phyloP scores from a whole-genome alignment of 306 rosid species.

The Mimosa pudica region DNA sequence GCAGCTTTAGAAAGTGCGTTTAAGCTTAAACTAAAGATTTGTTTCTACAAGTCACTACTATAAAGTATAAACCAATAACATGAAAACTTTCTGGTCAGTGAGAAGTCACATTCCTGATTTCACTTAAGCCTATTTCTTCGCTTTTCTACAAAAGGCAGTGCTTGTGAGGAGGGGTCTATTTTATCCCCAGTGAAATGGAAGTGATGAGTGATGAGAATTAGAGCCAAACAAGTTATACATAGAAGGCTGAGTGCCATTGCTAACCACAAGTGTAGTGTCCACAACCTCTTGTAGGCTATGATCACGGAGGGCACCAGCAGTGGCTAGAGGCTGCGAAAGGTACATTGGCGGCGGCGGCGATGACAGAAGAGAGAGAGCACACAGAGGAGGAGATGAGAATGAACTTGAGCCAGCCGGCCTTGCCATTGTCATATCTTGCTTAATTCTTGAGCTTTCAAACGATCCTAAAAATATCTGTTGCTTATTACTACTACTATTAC shows the following conservation, averaged over 20 bases:
- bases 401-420: neutral
- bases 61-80: no score
- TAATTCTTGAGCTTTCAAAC: constrained; percentile 31
- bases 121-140: no score
- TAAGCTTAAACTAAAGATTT: neutral
- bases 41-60: no score
- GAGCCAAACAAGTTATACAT: constrained; percentile 53
- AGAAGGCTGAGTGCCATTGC: constrained; percentile 46
- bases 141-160: neutral
- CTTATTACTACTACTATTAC: neutral
- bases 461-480: constrained; percentile 60
- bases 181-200: constrained; percentile 82
- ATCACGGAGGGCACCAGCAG: constrained; percentile 44
- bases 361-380: constrained; percentile 99
- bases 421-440: neutral
- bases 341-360: constrained; percentile 57
- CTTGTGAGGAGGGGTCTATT: neutral
- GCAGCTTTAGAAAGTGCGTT: neutral
- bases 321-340: constrained; percentile 56
- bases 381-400: constrained; percentile 54
- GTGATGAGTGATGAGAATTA: constrained; percentile 44
- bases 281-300: constrained; percentile 44
- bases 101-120: no score
- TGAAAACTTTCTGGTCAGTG: no score
- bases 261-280: constrained; percentile 59